phyloP scores from a whole-genome alignment of 257 asterid species.

The Cynanchum wilfordii region DNA sequence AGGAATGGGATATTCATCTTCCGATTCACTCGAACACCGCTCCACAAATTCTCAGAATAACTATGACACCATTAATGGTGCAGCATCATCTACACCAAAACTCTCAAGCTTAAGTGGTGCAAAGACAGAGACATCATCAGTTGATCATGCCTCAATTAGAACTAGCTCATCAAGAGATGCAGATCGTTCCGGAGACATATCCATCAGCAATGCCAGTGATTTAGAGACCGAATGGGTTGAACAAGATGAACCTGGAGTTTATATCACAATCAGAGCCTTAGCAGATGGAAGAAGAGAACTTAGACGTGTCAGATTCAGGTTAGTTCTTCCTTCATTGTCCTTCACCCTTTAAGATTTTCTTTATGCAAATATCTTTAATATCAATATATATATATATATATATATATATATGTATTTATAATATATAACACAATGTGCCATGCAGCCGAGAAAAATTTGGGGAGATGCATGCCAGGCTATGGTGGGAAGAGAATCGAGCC shows the following conservation, averaged over 20 bases:
- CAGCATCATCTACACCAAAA: conserved; percentile 77
- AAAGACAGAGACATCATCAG: conserved; percentile 37
- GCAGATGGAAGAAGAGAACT: conserved; percentile 90
- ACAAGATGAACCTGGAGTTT: conserved; percentile 93
- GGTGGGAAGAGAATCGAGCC: conserved; percentile 94
- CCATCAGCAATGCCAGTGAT: conserved; percentile 89
- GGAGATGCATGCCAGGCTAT: conserved; percentile 74
- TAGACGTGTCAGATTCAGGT: conserved; percentile 97
- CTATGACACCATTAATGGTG: conserved; percentile 49
- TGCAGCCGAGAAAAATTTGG: conserved; percentile 85
- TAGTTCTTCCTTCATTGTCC: background rate
- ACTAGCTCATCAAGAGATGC: conserved; percentile 78
- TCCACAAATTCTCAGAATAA: conserved; percentile 45
- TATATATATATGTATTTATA: too few relatives aligned
- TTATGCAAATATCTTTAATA: background rate
- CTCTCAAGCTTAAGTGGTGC: conserved; percentile 61
- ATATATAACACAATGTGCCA: background rate
- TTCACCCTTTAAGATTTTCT: background rate
- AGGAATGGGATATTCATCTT: conserved; percentile 59
- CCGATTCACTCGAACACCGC: conserved; percentile 57
- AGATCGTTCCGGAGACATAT: conserved; percentile 73
- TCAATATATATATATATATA: background rate
- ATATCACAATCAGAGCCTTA: conserved; percentile 77
- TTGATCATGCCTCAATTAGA: conserved; percentile 61
- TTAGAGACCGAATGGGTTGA: conserved; percentile 91